phyloP scores from a whole-genome alignment of 139 green algal species.

The Closterium sp. region DNA sequence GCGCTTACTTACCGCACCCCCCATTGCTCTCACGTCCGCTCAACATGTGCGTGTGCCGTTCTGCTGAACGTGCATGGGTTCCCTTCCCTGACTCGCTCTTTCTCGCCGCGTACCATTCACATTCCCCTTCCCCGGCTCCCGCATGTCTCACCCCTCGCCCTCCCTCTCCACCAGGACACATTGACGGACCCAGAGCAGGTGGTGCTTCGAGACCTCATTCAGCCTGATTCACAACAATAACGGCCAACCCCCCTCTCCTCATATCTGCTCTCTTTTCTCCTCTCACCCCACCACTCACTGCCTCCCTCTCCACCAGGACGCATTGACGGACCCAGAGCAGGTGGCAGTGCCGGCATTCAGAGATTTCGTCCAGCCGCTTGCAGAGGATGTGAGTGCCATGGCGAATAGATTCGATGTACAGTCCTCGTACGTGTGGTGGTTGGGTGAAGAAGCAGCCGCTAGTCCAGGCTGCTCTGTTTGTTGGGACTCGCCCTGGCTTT shows the following conservation, averaged over 20 bases:
- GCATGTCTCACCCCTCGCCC: too few relatives aligned
- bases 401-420: background rate
- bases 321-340: slow-evolving; percentile 25
- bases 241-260: background rate
- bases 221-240: too few relatives aligned
- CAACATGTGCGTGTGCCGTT: background rate
- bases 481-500: background rate
- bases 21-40: background rate
- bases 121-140: too few relatives aligned
- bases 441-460: background rate
- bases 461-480: background rate
- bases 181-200: too few relatives aligned
- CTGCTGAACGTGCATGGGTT: too few relatives aligned
- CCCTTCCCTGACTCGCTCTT: too few relatives aligned
- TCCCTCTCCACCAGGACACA: too few relatives aligned
- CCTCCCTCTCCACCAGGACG: slow-evolving; percentile 10
- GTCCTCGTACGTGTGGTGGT: background rate
- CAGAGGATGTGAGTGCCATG: slow-evolving; percentile 26
- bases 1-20: background rate
- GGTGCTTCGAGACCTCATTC: too few relatives aligned
- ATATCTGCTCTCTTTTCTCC: background rate
- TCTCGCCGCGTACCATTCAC: too few relatives aligned
- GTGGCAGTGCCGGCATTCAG: slow-evolving; percentile 4
- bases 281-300: background rate
- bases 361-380: slow-evolving; percentile 23